Conservation (phyloP, 257 asterid species). For the Penstemon eatonii region DNA sequence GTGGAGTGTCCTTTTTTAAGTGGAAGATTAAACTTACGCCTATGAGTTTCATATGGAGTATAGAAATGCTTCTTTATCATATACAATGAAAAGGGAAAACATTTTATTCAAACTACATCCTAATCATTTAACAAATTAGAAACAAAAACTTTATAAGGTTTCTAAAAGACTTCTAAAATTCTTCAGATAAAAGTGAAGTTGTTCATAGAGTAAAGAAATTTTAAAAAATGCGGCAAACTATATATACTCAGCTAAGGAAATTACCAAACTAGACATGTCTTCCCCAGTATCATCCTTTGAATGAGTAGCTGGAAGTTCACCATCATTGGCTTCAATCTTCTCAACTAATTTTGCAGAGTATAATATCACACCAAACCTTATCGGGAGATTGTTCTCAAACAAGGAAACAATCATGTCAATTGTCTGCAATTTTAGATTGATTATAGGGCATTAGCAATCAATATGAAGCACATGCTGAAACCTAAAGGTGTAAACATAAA, state of each 20-base stretch:
- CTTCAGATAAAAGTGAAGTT: constrained; percentile 15
- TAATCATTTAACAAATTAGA: neutral
- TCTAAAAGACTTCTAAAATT: neutral
- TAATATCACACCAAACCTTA: constrained; percentile 93
- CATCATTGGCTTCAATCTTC: constrained; percentile 66
- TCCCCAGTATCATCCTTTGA: constrained; percentile 49
- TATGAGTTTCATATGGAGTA: constrained; percentile 6
- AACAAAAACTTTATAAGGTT: constrained; percentile 8
- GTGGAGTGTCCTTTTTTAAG: neutral
- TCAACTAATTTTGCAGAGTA: constrained; percentile 71
- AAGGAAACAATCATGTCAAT: constrained; percentile 70
- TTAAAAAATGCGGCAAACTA: neutral
- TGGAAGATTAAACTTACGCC: neutral
- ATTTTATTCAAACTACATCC: constrained; percentile 4
- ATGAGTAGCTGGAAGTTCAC: constrained; percentile 55
- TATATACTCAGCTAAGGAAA: constrained; percentile 21
- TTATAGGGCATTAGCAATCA: constrained; percentile 29
- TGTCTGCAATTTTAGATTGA: constrained; percentile 54
- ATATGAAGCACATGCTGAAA: constrained; percentile 26
- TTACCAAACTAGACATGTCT: constrained; percentile 89
- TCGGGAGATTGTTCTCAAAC: constrained; percentile 83
- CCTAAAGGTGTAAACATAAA: constrained; percentile 2
- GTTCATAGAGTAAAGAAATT: neutral
- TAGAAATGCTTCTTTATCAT: neutral
- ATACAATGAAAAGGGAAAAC: neutral